phyloP scores from a whole-genome alignment of 192 early-diverging fungal species.

The Haplosporangium gracile region DNA sequence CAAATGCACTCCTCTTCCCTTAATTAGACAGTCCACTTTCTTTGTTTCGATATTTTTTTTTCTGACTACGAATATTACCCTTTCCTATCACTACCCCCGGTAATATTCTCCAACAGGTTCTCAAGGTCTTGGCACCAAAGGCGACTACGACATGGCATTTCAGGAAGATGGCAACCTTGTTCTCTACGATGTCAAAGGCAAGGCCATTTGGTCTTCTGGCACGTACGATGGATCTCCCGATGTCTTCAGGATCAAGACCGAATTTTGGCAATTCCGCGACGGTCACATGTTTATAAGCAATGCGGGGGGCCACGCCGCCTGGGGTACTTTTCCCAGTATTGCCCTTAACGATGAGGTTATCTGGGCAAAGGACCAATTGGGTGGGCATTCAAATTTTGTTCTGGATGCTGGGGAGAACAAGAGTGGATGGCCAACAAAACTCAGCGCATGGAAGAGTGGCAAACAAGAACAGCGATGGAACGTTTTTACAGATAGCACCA shows the following conservation, averaged over 20 bases:
- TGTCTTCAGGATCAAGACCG: too few species aligned
- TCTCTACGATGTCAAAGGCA: slow-evolving; percentile 18
- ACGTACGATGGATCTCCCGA: background rate
- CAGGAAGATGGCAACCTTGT: slow-evolving; percentile 32
- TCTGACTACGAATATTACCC: too few species aligned
- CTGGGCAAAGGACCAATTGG: background rate
- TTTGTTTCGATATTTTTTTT: too few species aligned
- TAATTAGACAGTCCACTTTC: too few species aligned
- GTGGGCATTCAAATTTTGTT: background rate
- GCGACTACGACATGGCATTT: slow-evolving; percentile 19
- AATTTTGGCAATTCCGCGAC: background rate
- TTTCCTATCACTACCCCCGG: too few species aligned
- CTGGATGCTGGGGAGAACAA: slow-evolving; percentile 9
- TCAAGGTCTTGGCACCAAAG: slow-evolving; percentile 16
- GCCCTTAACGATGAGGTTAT: background rate
- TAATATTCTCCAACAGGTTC: background rate
- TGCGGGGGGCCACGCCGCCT: background rate
- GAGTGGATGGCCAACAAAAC: background rate
- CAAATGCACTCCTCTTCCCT: too few species aligned
- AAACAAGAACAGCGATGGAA: background rate
- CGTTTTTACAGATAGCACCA: slow-evolving; percentile 9
- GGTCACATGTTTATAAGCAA: background rate
- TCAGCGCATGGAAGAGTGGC: background rate
- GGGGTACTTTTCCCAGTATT: background rate
- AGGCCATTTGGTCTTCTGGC: background rate